Evolutionary conservation across 495 filamentous ascomycete genomes (phyloP).

Genomic region (Penicillium silybi): DNA sequence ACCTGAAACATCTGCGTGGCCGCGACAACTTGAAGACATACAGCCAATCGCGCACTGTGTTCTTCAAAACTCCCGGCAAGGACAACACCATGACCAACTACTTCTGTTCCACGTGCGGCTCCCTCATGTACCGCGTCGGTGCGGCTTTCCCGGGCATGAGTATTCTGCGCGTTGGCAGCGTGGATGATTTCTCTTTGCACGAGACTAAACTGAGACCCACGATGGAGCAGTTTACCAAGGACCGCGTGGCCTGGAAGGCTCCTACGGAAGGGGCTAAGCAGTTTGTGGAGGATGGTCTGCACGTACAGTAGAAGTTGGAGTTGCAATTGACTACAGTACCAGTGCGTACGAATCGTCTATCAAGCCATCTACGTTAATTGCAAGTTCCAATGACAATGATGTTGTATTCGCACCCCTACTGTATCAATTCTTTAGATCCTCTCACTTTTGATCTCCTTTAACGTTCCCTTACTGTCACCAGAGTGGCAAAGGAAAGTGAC

Average conservation of each 20-base stretch:
- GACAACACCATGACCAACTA: conserved; percentile 48
- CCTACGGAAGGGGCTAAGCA: background rate
- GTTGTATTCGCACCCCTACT: too few relatives aligned
- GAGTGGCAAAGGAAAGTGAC: too few relatives aligned
- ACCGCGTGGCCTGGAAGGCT: background rate
- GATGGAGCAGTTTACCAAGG: conserved; percentile 8
- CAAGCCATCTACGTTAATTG: background rate
- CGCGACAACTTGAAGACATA: conserved; percentile 39
- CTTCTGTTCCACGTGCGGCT: conserved; percentile 51
- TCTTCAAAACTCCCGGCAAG: conserved; percentile 29
- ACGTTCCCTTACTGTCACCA: too few relatives aligned
- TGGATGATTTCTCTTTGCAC: conserved; percentile 49
- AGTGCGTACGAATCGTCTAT: background rate
- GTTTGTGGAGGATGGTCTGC: background rate
- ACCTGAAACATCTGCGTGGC: conserved; percentile 46
- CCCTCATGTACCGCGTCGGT: conserved; percentile 47
- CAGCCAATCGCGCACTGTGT: conserved; percentile 23
- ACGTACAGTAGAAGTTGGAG: background rate
- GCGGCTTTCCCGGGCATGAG: conserved; percentile 28
- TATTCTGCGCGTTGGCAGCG: conserved; percentile 47
- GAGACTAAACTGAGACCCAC: conserved; percentile 46
- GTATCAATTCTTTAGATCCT: too few relatives aligned
- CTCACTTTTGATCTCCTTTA: too few relatives aligned
- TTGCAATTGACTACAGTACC: too few relatives aligned
- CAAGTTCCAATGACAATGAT: too few relatives aligned